phyloP scores from a whole-genome alignment of 148 eudicot genomes.

The Rhododendron henanense region DNA sequence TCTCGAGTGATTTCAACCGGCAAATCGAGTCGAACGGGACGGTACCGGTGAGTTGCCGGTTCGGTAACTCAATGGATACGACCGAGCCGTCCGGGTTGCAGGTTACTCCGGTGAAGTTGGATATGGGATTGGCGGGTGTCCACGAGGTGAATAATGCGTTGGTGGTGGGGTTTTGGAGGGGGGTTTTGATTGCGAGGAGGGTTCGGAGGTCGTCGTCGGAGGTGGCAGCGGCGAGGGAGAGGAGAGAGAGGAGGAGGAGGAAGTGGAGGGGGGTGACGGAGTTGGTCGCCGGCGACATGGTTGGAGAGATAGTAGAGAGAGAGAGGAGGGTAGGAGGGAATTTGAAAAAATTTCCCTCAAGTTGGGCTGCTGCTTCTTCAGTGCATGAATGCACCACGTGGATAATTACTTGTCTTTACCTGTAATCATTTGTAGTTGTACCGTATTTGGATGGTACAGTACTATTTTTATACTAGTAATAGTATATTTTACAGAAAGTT shows the following conservation, averaged over 20 bases:
- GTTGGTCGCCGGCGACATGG: neutral
- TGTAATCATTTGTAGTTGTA: too few relatives aligned
- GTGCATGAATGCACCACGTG: neutral
- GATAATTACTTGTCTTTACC: neutral
- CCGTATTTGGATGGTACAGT: too few relatives aligned
- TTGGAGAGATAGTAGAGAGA: neutral
- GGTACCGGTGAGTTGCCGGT: slow-evolving; percentile 32
- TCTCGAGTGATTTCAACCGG: slow-evolving; percentile 43
- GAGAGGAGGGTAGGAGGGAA: neutral
- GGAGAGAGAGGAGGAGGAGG: neutral
- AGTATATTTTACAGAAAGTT: too few relatives aligned
- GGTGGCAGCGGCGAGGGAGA: neutral
- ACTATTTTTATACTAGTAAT: too few relatives aligned
- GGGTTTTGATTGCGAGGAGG: slow-evolving; percentile 36
- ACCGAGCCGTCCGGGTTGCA: slow-evolving; percentile 33
- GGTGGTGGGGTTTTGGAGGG: slow-evolving; percentile 30
- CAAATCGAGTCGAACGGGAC: slow-evolving; percentile 56
- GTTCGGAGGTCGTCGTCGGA: slow-evolving; percentile 26
- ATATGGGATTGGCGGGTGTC: slow-evolving; percentile 14
- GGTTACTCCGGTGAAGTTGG: slow-evolving; percentile 42
- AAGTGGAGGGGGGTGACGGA: neutral
- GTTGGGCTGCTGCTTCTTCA: neutral
- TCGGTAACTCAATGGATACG: slow-evolving; percentile 54
- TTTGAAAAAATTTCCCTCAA: too few relatives aligned
- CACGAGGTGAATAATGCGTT: slow-evolving; percentile 33